Base-by-base conservation (phyloP, 2,329 filamentous ascomycete genomes). In the Fusarium lateritium region DNA sequence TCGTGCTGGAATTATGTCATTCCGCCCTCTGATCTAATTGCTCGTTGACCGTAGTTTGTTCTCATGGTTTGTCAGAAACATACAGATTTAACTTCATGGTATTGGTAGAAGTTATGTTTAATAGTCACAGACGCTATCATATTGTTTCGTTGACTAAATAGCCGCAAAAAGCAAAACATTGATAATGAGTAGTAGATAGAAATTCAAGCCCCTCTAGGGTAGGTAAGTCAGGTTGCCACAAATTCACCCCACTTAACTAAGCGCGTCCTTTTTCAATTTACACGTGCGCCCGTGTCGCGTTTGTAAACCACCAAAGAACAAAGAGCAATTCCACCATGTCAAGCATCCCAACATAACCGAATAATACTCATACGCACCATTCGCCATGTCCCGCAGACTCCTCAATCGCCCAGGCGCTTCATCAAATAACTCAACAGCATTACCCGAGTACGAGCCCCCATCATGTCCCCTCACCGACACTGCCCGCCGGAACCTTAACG, bases 391-490 rank as follows among this genome's bases (percentile, higher is more conserved):
- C 21, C 77, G 76, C 38, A 75, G 76, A 45, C 75, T 77, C 19
- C 62, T 77, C 60, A 76, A 76, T 39, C 76, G 77, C 56, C 34
- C 65, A 58, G 57, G 66, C 24, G 43, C 63, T 40, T 54, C 74
- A 24, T 36, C 67, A 7, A 65, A 11, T 13, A 33, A 24, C 13
- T 19, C 74, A 7, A 66, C 77, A 22, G 73, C 79, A 15, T 75
- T 87, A n/a, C 85, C 86, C 4, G 77, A 79, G 3, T 88, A 88
- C 76, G 79, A 88, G 58, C 78, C 83, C 4, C 85, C 83, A 9
- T 74, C 78, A 11, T 84, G 79, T 58, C 81, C 84, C 7, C 81
- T 88, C 63, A 79, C 80, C 57, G 76, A 79, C 14, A 57, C 61
- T 7, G 79, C 79, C 10, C 78, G 80, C 53, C 78, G 77, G 21